These are phyloP conservation scores for Onygenales sp. DNA, from an alignment of 2,329 filamentous ascomycete species.

Conservation along the genomic window DNA sequence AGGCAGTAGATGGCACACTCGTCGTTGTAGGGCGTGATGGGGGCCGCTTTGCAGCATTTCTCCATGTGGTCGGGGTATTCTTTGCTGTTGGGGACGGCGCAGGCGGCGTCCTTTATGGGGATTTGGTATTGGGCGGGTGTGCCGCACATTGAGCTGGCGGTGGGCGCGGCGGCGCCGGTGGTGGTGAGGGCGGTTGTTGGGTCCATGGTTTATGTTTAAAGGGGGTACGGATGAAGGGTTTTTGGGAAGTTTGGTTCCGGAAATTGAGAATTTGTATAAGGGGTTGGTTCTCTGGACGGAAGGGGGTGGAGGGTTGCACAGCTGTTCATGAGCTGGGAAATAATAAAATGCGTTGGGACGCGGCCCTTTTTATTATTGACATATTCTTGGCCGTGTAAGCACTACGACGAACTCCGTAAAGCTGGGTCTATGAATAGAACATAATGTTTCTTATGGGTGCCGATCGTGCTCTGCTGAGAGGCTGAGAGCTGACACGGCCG, in stretches of 20 bases:
- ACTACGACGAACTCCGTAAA: too few relatives aligned
- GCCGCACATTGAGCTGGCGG: conserved; percentile 10
- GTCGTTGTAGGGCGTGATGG: conserved; percentile 13
- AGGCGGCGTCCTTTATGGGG: conserved; percentile 17
- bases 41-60: conserved; percentile 13
- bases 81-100: conserved; percentile 15
- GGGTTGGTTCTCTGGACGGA: not conserved
- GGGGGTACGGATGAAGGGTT: not conserved
- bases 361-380: too few relatives aligned
- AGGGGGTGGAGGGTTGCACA: not conserved
- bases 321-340: not conserved
- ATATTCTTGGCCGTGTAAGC: too few relatives aligned
- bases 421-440: too few relatives aligned
- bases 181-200: conserved; percentile 6
- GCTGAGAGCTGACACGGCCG: too few relatives aligned
- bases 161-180: conserved; percentile 1
- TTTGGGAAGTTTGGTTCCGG: not conserved
- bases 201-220: not conserved
- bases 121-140: conserved; percentile 16
- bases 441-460: too few relatives aligned
- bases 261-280: not conserved
- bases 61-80: conserved; percentile 13
- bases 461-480: too few relatives aligned
- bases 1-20: conserved; percentile 17
- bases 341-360: too few relatives aligned